Evolutionary conservation across 208 protist genomes (phyloP), one percentile per base, ranked within the genome.

Genomic region (Trichomonas gallinae): DNA sequence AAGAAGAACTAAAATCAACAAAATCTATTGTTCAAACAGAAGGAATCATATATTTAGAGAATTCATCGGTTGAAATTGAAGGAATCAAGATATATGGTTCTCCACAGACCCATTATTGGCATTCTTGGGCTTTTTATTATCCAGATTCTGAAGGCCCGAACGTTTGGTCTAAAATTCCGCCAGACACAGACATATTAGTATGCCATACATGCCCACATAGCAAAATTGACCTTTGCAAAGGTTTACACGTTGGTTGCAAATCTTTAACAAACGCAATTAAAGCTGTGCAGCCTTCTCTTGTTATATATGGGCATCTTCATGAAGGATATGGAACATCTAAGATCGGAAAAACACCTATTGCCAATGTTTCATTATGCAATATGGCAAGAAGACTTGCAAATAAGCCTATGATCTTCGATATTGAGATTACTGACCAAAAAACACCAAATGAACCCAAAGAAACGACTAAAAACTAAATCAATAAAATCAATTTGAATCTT

Each of bases 261-360:
- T 89, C 42, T 63, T 38, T 97, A 6, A 31, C n/a, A 3, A 38
- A 97, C 21, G 44, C 9, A 46, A 58, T 97, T 21, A 49, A 96
- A 10, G 2, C 36, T 63, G 97, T 97, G 23, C 3, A 96, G 26
- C 97, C 97, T 21, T 31, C 82, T n/a, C 9, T 97, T 15, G 34
- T 96, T 46, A 40, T 97, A 10, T 97, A 96, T 88, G 97, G 97
- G 4, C 97, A 97, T 63, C 63, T 97, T 11, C 97, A 97, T 96
- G 97, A 97, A 85, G 40, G 40, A 15, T 97, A 97, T 44, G 97
- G 97, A 45, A 26, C 96, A 23, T 9, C 34, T 17, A 63, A 96
- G 15, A 49, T 96, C 0, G 58, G 34, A 91, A 42, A 88, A 21
- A 97, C 96, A 31, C 8, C 38, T 17, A 97, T 85, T 42, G 96